Conservation (phyloP, 148 eudicot genomes). For the Gaultheria prostrata region DNA sequence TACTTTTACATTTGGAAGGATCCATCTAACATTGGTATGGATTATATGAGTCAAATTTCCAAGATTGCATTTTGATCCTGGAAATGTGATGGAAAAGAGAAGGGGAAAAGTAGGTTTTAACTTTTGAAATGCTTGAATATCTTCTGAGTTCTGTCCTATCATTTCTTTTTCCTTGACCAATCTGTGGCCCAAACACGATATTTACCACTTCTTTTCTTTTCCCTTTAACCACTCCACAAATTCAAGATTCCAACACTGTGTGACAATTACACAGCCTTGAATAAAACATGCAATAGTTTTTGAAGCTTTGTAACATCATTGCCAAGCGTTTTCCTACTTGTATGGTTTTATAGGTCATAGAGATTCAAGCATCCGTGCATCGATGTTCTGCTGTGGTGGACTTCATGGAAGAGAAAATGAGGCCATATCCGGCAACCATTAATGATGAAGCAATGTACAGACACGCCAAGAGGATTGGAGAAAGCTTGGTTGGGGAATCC, state of each 20-base stretch:
- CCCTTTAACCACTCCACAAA: neutral
- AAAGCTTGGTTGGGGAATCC: constrained; percentile 31
- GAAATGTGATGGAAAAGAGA: neutral
- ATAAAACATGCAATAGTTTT: neutral
- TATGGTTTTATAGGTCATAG: constrained; percentile 29
- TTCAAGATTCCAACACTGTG: neutral
- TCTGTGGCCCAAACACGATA: neutral
- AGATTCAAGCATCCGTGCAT: constrained; percentile 37
- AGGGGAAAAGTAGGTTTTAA: neutral
- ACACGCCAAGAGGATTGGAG: constrained; percentile 22
- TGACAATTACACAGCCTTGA: neutral
- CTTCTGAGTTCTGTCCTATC: too few relatives aligned
- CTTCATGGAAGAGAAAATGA: constrained; percentile 38
- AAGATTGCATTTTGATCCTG: neutral
- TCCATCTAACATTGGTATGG: neutral
- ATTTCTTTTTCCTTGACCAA: too few relatives aligned
- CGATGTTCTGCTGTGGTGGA: constrained; percentile 34
- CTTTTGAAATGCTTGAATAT: neutral
- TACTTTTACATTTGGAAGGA: neutral
- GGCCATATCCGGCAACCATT: constrained; percentile 35
- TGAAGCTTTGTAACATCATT: neutral
- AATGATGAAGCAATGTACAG: constrained; percentile 31
- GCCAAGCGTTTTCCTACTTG: neutral
- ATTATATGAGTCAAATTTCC: too few relatives aligned
- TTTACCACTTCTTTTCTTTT: neutral